Percentiles rank a stretch among this genome's conserved stretches.
These are phyloP conservation scores for Boletus rubropictus DNA, from an alignment of 768 basidiomycete genomes.

Conservation along the genomic window DNA sequence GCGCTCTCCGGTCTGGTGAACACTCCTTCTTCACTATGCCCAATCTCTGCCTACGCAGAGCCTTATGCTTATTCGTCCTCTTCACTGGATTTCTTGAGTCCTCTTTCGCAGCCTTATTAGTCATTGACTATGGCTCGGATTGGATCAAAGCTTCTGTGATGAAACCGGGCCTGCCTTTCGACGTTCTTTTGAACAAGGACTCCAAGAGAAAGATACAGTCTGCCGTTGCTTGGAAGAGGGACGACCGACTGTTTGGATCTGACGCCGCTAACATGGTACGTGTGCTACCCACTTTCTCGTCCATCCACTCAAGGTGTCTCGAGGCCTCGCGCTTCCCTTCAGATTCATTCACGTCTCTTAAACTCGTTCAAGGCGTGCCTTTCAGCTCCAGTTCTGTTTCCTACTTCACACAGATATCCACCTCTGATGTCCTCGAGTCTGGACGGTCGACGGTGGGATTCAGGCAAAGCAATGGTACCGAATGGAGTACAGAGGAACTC, in stretches of 20 bases:
- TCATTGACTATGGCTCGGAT: constrained; percentile 97
- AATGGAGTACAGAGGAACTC: constrained; percentile 86
- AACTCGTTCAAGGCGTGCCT: constrained; percentile 73
- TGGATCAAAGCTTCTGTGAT: constrained; percentile 95
- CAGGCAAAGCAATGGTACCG: constrained; percentile 52
- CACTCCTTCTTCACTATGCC: constrained; percentile 16
- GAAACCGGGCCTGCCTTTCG: constrained; percentile 91
- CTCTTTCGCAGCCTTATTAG: constrained; percentile 73
- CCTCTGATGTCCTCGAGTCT: constrained; percentile 48
- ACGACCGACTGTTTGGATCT: constrained; percentile 81
- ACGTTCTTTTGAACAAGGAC: constrained; percentile 93
- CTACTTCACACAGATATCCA: constrained; percentile 54
- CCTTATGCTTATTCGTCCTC: constrained; percentile 20
- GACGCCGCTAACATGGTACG: constrained; percentile 87
- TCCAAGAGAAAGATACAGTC: constrained; percentile 94
- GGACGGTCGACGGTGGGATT: constrained; percentile 57
- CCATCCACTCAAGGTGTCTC: constrained; percentile 2
- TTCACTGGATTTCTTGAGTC: constrained; percentile 25
- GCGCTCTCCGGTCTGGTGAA: constrained; percentile 12
- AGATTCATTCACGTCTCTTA: constrained; percentile 81
- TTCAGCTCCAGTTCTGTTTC: constrained; percentile 52
- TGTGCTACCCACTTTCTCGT: constrained; percentile 9
- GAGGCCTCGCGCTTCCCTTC: constrained; percentile 90
- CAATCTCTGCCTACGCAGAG: constrained; percentile 24
- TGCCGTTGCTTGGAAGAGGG: constrained; percentile 86